These are phyloP conservation scores for Daldinia decipiens DNA, from an alignment of 495 filamentous ascomycete species.

Conservation along the genomic window DNA sequence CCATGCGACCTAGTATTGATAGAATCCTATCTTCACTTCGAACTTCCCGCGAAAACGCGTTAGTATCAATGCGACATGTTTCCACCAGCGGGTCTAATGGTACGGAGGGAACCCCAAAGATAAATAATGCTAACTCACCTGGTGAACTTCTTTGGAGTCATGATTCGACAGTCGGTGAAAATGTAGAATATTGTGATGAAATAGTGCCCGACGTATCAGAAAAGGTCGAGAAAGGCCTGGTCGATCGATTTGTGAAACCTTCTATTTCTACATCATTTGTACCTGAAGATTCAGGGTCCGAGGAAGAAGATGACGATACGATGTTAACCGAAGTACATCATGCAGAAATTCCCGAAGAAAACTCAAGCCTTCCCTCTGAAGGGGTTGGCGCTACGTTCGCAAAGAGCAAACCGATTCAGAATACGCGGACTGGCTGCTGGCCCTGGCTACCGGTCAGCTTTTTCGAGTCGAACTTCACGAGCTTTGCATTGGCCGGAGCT, in stretches of 20 bases:
- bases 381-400: slow-evolving; percentile 11
- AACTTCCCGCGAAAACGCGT: slow-evolving; percentile 22
- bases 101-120: not conserved
- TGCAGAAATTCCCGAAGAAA: slow-evolving; percentile 10
- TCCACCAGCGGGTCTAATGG: not conserved
- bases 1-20: slow-evolving; percentile 19
- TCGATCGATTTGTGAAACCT: slow-evolving; percentile 28
- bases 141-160: slow-evolving; percentile 1
- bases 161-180: not conserved
- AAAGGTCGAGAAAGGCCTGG: not conserved
- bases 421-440: slow-evolving; percentile 38
- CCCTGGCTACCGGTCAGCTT: slow-evolving; percentile 28
- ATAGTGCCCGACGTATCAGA: not conserved
- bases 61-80: slow-evolving; percentile 4
- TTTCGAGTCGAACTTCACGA: slow-evolving; percentile 47
- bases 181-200: slow-evolving; percentile 1
- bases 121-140: not conserved
- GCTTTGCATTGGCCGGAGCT: slow-evolving; percentile 47
- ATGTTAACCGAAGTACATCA: slow-evolving; percentile 7
- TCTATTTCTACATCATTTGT: slow-evolving; percentile 31
- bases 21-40: slow-evolving; percentile 37
- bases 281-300: slow-evolving; percentile 26
- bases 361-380: slow-evolving; percentile 3
- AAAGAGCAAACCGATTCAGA: slow-evolving; percentile 19
- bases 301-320: slow-evolving; percentile 33